Evolutionary conservation across 345 rosid genomes (phyloP).

Genomic region (Boechera divaricarpa): DNA sequence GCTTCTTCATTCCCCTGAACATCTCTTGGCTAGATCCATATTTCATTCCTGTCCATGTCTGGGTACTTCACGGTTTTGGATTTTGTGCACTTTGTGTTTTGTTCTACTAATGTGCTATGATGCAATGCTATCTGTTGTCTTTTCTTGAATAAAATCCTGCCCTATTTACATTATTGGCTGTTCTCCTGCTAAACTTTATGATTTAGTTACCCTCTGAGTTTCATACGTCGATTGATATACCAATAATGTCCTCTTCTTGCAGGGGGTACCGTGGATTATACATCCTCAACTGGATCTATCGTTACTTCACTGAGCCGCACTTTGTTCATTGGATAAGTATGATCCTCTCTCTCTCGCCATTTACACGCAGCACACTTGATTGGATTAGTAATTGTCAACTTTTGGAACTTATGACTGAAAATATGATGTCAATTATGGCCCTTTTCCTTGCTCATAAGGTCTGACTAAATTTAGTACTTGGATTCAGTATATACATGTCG

Average conservation of each 20-base stretch:
- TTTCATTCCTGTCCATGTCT: neutral
- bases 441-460: neutral
- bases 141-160: neutral
- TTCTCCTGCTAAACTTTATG: neutral
- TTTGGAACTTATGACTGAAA: neutral
- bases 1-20: neutral
- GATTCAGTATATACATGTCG: slow-evolving; percentile 1
- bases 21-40: neutral
- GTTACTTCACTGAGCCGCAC: slow-evolving; percentile 73
- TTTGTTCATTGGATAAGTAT: slow-evolving; percentile 82
- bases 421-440: neutral
- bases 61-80: neutral
- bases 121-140: neutral
- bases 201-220: slow-evolving; percentile 5
- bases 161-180: neutral
- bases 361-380: neutral
- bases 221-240: neutral
- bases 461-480: neutral
- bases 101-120: neutral
- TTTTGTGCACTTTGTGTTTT: neutral
- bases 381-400: slow-evolving; percentile 5
- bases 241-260: slow-evolving; percentile 37
- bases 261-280: slow-evolving; percentile 74
- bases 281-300: slow-evolving; percentile 81
- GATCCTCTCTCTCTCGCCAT: slow-evolving; percentile 30